Base-by-base conservation (phyloP, 352 stramenopile genomes). In the Pythium apleroticum region DNA sequence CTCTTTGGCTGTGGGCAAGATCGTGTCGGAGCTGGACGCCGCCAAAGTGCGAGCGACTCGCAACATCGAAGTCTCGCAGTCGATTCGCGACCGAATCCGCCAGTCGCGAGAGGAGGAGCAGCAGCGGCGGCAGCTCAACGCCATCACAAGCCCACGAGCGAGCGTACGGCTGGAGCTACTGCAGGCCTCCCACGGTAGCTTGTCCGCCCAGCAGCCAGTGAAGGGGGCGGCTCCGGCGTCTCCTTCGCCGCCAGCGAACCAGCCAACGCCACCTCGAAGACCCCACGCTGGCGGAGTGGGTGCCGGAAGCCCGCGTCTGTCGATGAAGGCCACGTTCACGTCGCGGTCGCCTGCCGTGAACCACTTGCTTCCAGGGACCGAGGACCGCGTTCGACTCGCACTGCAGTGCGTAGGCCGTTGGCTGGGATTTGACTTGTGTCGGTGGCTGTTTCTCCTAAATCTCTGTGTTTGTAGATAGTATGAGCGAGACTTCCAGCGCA, bases 41-140 rank as follows among this genome's bases (percentile, higher is more conserved):
- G 89, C 74, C 9, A 93, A 87, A 46, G 67, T 73, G 17, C 78
- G 81, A 33, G 81, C 80, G 24, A 69, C 62, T 0, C 73, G 68
- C 14, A 94, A 91, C 56, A 81, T 94, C 28, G 69, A 87, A 63
- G 70, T 91, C 25, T 86, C 83, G 4, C 80, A 94, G 62, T 65
- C 76, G 17, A 80, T 92, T 27, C 83, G 83, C 15, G 80, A 89
- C 33, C 75, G 74, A 14, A 85, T 92, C 39, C 59, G 68, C 9
- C 46, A 27, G 14, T 74, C 86, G 43, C 74, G 74, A 17, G 46
- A 60, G 3, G 75, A 57, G 37, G 72, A 88, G 12, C 66, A 80
- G 4, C 61, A 76, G 45, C 76, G 67, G 7, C 72, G 72, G 8
- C 73, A 85, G 45, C 59, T 86, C 19, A 70, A 84, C 56, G 73